Evolutionary conservation across 2,329 filamentous ascomycete genomes (phyloP).

Genomic region (Triangularia verruculosa): DNA sequence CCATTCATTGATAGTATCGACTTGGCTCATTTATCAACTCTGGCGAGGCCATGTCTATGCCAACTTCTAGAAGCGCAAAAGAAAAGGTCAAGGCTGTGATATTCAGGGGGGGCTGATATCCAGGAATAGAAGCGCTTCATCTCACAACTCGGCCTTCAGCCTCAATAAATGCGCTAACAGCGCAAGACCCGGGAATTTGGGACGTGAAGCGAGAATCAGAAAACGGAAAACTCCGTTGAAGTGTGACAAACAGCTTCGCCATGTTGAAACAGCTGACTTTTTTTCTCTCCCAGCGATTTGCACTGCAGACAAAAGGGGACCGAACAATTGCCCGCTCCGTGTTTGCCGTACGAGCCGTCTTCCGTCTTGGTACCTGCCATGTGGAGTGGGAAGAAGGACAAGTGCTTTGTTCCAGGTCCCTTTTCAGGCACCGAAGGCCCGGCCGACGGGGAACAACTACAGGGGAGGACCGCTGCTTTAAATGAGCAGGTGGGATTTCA

Average conservation of each 20-base stretch:
- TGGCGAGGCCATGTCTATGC: no score
- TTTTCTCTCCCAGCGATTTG: background rate
- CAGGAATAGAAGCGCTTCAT: slow-evolving; percentile 8
- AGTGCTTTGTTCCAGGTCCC: background rate
- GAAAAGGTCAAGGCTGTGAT: background rate
- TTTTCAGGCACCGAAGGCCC: slow-evolving; percentile 8
- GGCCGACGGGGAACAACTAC: background rate
- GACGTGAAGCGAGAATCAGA: background rate
- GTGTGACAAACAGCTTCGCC: background rate
- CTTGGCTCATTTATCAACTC: no score
- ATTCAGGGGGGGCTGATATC: slow-evolving; percentile 2
- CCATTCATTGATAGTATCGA: no score
- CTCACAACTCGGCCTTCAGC: slow-evolving; percentile 4
- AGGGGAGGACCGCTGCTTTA: background rate
- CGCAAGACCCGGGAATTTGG: background rate
- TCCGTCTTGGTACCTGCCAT: background rate
- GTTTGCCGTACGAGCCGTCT: background rate
- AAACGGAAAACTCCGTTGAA: background rate
- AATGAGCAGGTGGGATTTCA: background rate
- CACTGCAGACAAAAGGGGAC: background rate
- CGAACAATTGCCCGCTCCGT: no score
- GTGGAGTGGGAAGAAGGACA: background rate
- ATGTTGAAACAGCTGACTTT: background rate
- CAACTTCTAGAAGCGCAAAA: background rate
- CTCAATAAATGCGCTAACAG: background rate